These are phyloP conservation scores for Fusarium pseudonygamai DNA, from an alignment of 2,329 filamentous ascomycete genomes.

Conservation along the genomic window DNA sequence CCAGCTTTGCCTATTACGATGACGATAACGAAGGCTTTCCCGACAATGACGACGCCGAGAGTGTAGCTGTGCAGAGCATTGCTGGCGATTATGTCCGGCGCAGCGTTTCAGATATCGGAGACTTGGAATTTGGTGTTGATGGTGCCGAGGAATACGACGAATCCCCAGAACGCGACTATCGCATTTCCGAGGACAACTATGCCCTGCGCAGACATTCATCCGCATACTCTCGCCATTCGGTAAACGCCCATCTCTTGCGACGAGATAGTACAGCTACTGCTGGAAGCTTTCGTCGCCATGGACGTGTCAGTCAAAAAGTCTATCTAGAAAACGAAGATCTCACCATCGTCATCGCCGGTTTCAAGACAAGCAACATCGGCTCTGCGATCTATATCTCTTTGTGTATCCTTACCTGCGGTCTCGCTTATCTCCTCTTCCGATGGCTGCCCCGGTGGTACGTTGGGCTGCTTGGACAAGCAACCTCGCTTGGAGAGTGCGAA, in stretches of 20 bases:
- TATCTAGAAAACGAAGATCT: conserved; percentile 94
- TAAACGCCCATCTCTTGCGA: conserved; percentile 73
- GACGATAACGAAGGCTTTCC: conserved; percentile 62
- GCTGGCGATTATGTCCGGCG: conserved; percentile 42
- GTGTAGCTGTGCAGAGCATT: conserved; percentile 33
- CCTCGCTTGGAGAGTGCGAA: conserved; percentile 76
- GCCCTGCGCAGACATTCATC: conserved; percentile 70
- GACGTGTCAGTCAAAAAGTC: conserved; percentile 84
- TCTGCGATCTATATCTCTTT: conserved; percentile 74
- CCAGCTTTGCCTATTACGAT: conserved; percentile 91
- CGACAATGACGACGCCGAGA: conserved; percentile 45
- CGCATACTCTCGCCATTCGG: conserved; percentile 63
- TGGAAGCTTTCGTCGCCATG: conserved; percentile 68
- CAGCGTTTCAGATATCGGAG: conserved; percentile 52
- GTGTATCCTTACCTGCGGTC: conserved; percentile 76
- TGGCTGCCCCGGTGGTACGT: conserved; percentile 94
- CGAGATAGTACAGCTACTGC: conserved; percentile 76
- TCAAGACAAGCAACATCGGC: conserved; percentile 78
- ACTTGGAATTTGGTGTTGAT: conserved; percentile 52
- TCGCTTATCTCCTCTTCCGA: conserved; percentile 84
- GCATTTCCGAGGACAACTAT: conserved; percentile 56
- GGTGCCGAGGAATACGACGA: conserved; percentile 53
- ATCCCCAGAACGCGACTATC: conserved; percentile 54
- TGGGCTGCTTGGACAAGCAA: conserved; percentile 73
- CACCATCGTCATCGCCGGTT: conserved; percentile 92